These are phyloP conservation scores for Colletotrichum musicola DNA, from an alignment of 2,329 filamentous ascomycete species.

Conservation along the genomic window DNA sequence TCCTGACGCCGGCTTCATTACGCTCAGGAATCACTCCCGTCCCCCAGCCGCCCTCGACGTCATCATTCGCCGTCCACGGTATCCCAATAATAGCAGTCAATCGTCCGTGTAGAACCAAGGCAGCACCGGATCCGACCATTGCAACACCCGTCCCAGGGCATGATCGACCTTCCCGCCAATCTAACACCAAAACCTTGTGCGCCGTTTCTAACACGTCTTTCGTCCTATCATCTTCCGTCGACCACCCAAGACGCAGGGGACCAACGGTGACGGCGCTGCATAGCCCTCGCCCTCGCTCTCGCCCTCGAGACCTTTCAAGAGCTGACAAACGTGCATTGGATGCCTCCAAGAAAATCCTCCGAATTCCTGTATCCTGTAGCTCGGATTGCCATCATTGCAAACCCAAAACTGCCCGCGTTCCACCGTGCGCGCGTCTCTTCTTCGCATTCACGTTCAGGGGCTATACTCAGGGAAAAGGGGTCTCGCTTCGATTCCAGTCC, in stretches of 20 bases:
- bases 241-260: background rate
- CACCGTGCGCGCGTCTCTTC: slow-evolving; percentile 18
- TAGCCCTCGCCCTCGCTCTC: background rate
- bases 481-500: background rate
- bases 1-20: slow-evolving; percentile 3
- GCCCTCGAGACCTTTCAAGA: background rate
- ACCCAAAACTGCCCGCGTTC: slow-evolving; percentile 13
- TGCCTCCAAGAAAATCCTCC: slow-evolving; percentile 6
- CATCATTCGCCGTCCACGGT: background rate
- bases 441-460: slow-evolving; percentile 4
- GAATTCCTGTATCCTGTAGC: background rate
- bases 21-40: slow-evolving; percentile 13
- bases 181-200: slow-evolving; percentile 20
- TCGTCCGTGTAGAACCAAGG: slow-evolving; percentile 1
- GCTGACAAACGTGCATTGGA: slow-evolving; percentile 22
- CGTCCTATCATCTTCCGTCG: slow-evolving; percentile 5
- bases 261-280: slow-evolving; percentile 2
- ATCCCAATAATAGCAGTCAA: background rate
- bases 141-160: slow-evolving; percentile 21
- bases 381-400: background rate
- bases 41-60: background rate
- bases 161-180: slow-evolving; percentile 33
- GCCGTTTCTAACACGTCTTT: background rate
- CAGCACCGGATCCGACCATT: slow-evolving; percentile 19
- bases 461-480: slow-evolving; percentile 30